phyloP scores from a whole-genome alignment of 1,284 basidiomycete genomes.

The Cutaneotrichosporon cyanovorans region DNA sequence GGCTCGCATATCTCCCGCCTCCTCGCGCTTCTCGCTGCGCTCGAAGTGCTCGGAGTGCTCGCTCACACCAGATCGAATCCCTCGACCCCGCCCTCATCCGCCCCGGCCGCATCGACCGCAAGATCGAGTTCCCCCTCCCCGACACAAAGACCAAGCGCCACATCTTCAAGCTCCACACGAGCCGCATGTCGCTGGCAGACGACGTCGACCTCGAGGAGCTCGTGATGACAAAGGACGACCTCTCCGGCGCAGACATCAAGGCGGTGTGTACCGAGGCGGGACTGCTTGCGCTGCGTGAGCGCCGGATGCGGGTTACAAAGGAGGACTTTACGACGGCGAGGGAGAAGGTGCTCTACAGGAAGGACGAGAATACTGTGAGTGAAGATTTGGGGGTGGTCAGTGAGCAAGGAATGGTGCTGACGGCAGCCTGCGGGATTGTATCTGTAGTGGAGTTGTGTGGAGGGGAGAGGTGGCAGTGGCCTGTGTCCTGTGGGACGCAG shows the following conservation, averaged over 20 bases:
- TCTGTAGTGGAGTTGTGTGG: slow-evolving; percentile 29
- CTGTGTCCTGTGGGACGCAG: no score
- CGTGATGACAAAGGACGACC: slow-evolving; percentile 90
- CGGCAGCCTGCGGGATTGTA: slow-evolving; percentile 38
- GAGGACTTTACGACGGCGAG: slow-evolving; percentile 76
- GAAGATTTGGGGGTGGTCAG: background rate
- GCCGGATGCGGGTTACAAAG: slow-evolving; percentile 95
- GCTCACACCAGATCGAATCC: slow-evolving; percentile 75
- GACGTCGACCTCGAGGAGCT: slow-evolving; percentile 97
- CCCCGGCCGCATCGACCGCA: slow-evolving; percentile 95
- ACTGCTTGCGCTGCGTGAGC: slow-evolving; percentile 83
- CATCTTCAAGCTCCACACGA: slow-evolving; percentile 96
- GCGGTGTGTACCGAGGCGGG: slow-evolving; percentile 96
- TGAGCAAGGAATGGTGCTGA: background rate
- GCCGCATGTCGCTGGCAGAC: slow-evolving; percentile 82
- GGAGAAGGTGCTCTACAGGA: slow-evolving; percentile 86
- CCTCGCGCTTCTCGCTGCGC: no score
- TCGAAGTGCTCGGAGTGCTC: no score
- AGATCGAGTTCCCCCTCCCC: slow-evolving; percentile 92
- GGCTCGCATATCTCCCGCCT: no score
- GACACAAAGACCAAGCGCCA: slow-evolving; percentile 95
- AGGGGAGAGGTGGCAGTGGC: slow-evolving; percentile 1
- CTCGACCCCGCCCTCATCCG: slow-evolving; percentile 95
- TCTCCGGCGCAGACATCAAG: slow-evolving; percentile 97
- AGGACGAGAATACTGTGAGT: slow-evolving; percentile 75